Conservation (phyloP, 2,329 filamentous ascomycete species). For the Apiospora phragmitis region DNA sequence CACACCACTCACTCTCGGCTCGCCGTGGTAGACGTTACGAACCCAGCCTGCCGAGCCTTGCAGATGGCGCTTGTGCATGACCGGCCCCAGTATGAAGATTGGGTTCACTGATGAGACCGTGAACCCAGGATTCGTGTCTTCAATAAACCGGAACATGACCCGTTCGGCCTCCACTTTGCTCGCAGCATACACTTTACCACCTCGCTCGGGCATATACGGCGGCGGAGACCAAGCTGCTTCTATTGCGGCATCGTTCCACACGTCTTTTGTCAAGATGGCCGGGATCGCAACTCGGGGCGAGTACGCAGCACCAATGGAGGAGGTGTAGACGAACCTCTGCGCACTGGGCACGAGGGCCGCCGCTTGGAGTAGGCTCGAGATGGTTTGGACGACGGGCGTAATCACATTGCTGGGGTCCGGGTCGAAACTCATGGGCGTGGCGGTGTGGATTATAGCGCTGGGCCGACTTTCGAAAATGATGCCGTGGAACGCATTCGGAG, state of each 20-base stretch:
- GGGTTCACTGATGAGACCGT: not conserved
- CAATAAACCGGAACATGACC: constrained; percentile 30
- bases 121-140: constrained; percentile 15
- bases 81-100: not conserved
- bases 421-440: not conserved
- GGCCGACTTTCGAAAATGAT: constrained; percentile 36
- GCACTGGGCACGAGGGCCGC: not conserved
- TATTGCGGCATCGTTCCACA: not conserved
- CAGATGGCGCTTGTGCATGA: constrained; percentile 20
- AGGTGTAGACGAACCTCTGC: not conserved
- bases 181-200: constrained; percentile 27
- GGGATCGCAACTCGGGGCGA: not conserved
- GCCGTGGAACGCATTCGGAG: constrained; percentile 36
- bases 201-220: constrained; percentile 15
- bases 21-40: not conserved
- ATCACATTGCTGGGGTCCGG: not conserved
- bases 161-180: constrained; percentile 34
- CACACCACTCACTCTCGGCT: not conserved
- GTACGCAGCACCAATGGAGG: not conserved
- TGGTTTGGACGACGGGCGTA: not conserved
- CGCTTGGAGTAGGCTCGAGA: not conserved
- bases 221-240: constrained; percentile 29
- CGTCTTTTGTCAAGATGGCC: not conserved
- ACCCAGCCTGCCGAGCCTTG: not conserved
- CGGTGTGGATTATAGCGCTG: not conserved